A percentile compares a stretch with the other conserved stretches of the same genome.
phyloP scores from a whole-genome alignment of 2,329 filamentous ascomycete species.

The Thermoascus crustaceus region DNA sequence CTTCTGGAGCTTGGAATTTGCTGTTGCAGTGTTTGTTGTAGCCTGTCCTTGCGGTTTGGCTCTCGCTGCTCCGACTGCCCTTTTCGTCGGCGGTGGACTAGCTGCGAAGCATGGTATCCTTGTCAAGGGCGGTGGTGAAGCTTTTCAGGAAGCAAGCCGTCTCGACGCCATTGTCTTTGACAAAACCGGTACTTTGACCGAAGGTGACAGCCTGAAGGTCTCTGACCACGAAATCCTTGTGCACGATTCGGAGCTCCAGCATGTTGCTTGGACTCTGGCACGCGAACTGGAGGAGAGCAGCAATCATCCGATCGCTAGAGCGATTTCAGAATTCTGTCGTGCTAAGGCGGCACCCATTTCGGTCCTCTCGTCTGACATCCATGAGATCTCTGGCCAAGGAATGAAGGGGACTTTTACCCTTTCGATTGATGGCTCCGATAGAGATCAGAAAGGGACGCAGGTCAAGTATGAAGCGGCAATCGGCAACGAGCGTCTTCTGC shows the following conservation, averaged over 20 bases:
- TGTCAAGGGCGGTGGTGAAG: conserved; percentile 75
- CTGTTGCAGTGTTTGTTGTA: conserved; percentile 79
- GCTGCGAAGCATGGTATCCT: conserved; percentile 74
- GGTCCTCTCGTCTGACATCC: conserved; percentile 32
- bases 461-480: conserved; percentile 42
- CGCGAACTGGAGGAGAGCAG: conserved; percentile 50
- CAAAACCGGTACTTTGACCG: conserved; percentile 77
- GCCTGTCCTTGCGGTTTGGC: conserved; percentile 79
- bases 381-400: conserved; percentile 51
- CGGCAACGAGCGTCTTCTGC: conserved; percentile 50
- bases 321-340: conserved; percentile 44
- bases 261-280: conserved; percentile 39
- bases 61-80: conserved; percentile 76
- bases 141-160: conserved; percentile 74
- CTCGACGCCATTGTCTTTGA: conserved; percentile 77
- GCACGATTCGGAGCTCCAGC: conserved; percentile 23
- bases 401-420: conserved; percentile 45
- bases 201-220: conserved; percentile 51
- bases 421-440: conserved; percentile 10
- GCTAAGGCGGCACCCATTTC: conserved; percentile 16
- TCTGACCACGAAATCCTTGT: conserved; percentile 42
- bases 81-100: conserved; percentile 73
- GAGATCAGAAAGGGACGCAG: conserved; percentile 10
- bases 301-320: conserved; percentile 52
- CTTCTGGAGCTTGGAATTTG: conserved; percentile 52